phyloP scores from a whole-genome alignment of 768 basidiomycete genomes.

The Chalciporus sphaerocephalus region DNA sequence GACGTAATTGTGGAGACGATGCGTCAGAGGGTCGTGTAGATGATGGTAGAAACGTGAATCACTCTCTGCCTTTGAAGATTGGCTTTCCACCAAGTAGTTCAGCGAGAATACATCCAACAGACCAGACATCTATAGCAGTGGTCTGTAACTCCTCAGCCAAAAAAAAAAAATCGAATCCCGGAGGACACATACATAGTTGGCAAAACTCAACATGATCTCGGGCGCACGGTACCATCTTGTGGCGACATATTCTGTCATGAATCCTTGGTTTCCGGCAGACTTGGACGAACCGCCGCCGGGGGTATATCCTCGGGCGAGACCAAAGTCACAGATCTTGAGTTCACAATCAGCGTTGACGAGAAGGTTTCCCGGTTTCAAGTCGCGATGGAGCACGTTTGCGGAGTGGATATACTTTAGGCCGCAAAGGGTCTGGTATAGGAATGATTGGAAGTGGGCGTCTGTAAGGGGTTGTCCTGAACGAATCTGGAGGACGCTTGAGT shows the following conservation, averaged over 20 bases:
- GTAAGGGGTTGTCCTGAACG: slow-evolving; percentile 85
- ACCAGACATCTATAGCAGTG: slow-evolving; percentile 94
- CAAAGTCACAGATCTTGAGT: slow-evolving; percentile 98
- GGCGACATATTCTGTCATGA: slow-evolving; percentile 99
- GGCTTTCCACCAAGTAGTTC: slow-evolving; percentile 92
- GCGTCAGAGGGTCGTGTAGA: no score
- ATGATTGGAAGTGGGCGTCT: slow-evolving; percentile 91
- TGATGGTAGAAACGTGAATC: no score
- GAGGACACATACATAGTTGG: no score
- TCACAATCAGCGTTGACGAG: slow-evolving; percentile 98
- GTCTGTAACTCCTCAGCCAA: no score
- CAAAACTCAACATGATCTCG: slow-evolving; percentile 98
- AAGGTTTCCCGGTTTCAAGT: slow-evolving; percentile 91
- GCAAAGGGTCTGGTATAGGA: slow-evolving; percentile 97
- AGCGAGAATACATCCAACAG: slow-evolving; percentile 91
- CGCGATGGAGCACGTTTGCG: slow-evolving; percentile 94
- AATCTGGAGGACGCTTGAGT: slow-evolving; percentile 44
- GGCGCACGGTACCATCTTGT: slow-evolving; percentile 98
- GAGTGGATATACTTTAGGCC: slow-evolving; percentile 98
- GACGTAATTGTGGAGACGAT: no score
- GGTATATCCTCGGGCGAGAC: slow-evolving; percentile 90
- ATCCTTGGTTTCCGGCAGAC: slow-evolving; percentile 79
- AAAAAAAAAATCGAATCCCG: no score
- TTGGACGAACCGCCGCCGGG: slow-evolving; percentile 73
- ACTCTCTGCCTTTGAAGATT: slow-evolving; percentile 96